Base-by-base conservation (phyloP, 352 stramenopile genomes). In the Phytophthora ohioensis region DNA sequence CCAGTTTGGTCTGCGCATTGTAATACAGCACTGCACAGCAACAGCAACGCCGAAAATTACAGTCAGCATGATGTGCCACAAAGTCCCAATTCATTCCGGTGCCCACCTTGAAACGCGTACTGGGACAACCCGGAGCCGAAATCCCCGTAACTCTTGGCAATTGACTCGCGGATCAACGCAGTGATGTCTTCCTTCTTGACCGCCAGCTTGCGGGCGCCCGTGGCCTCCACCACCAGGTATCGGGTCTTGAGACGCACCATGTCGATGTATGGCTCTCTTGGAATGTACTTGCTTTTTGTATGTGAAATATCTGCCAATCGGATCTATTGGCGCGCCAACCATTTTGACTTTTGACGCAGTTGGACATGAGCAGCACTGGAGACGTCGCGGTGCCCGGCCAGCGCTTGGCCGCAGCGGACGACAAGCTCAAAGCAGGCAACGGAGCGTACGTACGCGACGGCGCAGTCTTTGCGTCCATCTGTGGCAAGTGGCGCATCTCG, bases 171-270 rank as follows among this genome's bases (percentile, higher is more conserved):
- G 53, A 94, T 85, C 38, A 85, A 53, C 2, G 45, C 36, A 3
- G 77, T 63, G 13, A 94, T 77, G 49, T 92, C 81, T 53, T 92
- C 85, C 57, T 81, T 87, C 68, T 88, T 78, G n/a, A 85, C 49
- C 31, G 64, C 30, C 39, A 87, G 69, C 58, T 85, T 91, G 21
- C 79, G 76, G 21, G 70, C 66, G 17, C 66, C 76, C 36, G 72
- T 68, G n/a, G 82, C 64, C 67, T 93, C 84, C 58, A 89, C 81
- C 54, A 92, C 60, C 58, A 94, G 49, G 72, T 92, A 94, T 13
- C 84, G 82, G 13, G 84, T 92, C 76, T 94, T 94, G 15, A 92
- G 83, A 8, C 86, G 82, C 62, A 94, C 86, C 86, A 94, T 94
- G 31, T 13, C 53, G 9, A 64, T 31, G 13, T 42, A 21, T 53